These are phyloP conservation scores for Tuber melanosporum DNA, from an alignment of 495 filamentous ascomycete genomes.

Conservation along the genomic window DNA sequence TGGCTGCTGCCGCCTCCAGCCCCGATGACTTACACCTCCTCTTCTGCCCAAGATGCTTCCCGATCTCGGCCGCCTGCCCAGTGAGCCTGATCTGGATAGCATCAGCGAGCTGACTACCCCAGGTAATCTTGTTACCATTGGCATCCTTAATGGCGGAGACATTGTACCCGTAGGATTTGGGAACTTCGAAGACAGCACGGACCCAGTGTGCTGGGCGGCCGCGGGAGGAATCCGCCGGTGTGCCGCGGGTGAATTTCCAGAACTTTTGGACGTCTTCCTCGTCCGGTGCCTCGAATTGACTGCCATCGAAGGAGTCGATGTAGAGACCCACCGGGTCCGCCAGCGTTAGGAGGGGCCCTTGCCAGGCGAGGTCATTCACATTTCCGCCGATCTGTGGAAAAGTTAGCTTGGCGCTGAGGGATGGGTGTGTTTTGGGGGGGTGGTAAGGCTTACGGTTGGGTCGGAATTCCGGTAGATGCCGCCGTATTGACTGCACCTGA, in stretches of 20 bases:
- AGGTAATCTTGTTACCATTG: conserved; percentile 12
- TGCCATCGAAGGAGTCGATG: conserved; percentile 12
- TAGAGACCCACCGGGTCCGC: conserved; percentile 20
- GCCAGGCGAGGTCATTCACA: conserved; percentile 12
- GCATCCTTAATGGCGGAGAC: conserved; percentile 17
- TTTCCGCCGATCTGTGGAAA: conserved; percentile 12
- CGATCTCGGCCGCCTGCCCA: conserved; percentile 5
- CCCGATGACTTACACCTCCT: not conserved
- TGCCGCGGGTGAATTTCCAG: conserved; percentile 19
- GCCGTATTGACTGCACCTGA: conserved; percentile 13
- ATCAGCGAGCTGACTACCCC: conserved; percentile 18
- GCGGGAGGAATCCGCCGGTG: not conserved
- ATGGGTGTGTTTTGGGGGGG: not conserved
- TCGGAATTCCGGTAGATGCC: conserved; percentile 14
- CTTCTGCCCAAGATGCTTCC: not conserved
- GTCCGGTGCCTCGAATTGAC: conserved; percentile 14
- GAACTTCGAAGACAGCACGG: conserved; percentile 21
- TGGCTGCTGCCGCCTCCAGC: not conserved
- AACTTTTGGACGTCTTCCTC: conserved; percentile 11
- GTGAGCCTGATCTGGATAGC: conserved; percentile 15
- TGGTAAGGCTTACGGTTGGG: conserved; percentile 11
- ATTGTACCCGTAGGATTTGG: conserved; percentile 9
- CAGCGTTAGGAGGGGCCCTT: conserved; percentile 6
- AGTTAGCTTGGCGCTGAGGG: not conserved
- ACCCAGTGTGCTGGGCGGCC: conserved; percentile 9